Conservation (phyloP, 768 basidiomycete species). For the Russula sp. region DNA sequence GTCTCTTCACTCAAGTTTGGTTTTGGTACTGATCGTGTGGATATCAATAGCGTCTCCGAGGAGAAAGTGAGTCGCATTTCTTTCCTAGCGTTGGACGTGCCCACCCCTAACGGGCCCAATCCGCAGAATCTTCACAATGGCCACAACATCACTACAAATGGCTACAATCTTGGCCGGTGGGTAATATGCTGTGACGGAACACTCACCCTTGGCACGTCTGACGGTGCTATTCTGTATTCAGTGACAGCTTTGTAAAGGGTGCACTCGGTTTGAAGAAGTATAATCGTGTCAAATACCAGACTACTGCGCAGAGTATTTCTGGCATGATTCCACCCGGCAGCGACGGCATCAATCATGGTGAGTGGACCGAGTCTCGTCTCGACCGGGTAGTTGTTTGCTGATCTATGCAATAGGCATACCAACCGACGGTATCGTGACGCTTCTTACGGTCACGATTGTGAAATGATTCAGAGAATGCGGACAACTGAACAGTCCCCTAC, state of each 20-base stretch:
- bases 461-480: no score
- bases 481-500: no score
- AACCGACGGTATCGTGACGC: constrained; percentile 8
- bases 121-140: constrained; percentile 18
- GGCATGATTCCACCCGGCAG: constrained; percentile 44
- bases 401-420: constrained; percentile 9
- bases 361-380: neutral
- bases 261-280: constrained; percentile 5
- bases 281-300: constrained; percentile 9
- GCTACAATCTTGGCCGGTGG: constrained; percentile 32
- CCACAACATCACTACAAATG: constrained; percentile 29
- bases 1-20: neutral
- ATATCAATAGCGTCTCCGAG: constrained; percentile 20
- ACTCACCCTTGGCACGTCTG: neutral
- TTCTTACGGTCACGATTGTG: constrained; percentile 1
- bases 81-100: neutral
- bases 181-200: neutral
- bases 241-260: no score
- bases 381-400: neutral
- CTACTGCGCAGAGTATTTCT: no score
- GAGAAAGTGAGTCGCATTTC: constrained; percentile 21
- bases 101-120: no score
- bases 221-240: neutral
- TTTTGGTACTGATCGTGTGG: neutral
- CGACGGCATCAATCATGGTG: constrained; percentile 47